Evolutionary conservation across 129 eudicot genomes (phyloP).

Genomic region (Ambrosia artemisiifolia): DNA sequence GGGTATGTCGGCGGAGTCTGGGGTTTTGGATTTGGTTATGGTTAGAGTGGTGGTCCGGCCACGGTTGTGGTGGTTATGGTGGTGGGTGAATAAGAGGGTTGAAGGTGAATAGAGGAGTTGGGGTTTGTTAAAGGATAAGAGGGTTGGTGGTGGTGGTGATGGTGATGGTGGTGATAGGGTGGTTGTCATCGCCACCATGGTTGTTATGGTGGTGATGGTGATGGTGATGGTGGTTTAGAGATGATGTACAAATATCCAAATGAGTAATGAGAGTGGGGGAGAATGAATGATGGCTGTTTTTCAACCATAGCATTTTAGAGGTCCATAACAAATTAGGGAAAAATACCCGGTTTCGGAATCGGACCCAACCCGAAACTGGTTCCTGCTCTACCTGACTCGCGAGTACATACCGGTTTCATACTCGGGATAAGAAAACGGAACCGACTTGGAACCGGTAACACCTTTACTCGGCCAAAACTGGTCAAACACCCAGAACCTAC

Average conservation of each 20-base stretch:
- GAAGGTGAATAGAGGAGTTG: conserved; percentile 23
- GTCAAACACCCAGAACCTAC: too few relatives aligned
- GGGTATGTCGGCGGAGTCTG: conserved; percentile 61
- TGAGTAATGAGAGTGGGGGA: neutral
- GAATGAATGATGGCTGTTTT: conserved; percentile 7
- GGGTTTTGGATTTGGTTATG: conserved; percentile 50
- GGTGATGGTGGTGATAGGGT: conserved; percentile 35
- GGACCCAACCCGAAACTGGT: too few relatives aligned
- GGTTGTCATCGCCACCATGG: conserved; percentile 45
- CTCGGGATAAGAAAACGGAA: too few relatives aligned
- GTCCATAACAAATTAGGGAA: neutral
- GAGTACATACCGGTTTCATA: too few relatives aligned
- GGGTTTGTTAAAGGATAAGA: conserved; percentile 15
- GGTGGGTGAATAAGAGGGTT: conserved; percentile 14
- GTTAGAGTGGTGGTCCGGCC: conserved; percentile 24
- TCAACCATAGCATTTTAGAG: conserved; percentile 29
- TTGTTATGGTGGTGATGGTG: conserved; percentile 14
- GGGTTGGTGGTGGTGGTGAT: conserved; percentile 19
- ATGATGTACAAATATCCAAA: neutral
- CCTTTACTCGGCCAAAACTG: too few relatives aligned
- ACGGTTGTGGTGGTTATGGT: conserved; percentile 20
- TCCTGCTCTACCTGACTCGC: too few relatives aligned
- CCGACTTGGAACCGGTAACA: too few relatives aligned
- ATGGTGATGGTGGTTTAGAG: conserved; percentile 18
- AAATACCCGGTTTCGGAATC: too few relatives aligned